These are phyloP conservation scores for Cyanidiococcus yangmingshanensis DNA, from an alignment of 23 red algal species.

Conservation along the genomic window DNA sequence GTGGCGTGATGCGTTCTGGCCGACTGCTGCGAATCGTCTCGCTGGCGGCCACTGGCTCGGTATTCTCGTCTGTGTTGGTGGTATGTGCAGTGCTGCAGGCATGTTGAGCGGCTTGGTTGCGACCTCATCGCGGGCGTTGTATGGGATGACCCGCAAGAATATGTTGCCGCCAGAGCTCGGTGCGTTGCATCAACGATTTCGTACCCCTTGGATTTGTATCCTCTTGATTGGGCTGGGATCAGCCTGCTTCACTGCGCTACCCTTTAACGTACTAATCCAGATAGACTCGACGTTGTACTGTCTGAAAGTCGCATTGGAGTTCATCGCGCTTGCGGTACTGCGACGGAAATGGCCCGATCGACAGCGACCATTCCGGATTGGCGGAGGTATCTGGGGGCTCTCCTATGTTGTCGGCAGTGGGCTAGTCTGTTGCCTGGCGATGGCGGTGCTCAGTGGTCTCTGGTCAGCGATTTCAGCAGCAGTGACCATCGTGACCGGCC, in stretches of 20 bases:
- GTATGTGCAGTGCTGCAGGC: constrained; percentile 17
- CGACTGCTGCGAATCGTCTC: constrained; percentile 19
- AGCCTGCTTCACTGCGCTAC: constrained; percentile 12
- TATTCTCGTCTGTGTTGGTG: constrained; percentile 12
- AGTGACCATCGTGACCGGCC: neutral
- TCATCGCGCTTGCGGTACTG: constrained; percentile 12
- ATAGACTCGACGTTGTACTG: constrained; percentile 27
- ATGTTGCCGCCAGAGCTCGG: constrained; percentile 20
- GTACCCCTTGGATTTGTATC: constrained; percentile 26
- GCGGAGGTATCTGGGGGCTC: constrained; percentile 17
- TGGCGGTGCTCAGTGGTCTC: constrained; percentile 24
- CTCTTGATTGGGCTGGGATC: constrained; percentile 20
- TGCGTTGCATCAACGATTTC: constrained; percentile 14
- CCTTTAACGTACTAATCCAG: constrained; percentile 25
- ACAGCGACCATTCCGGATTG: constrained; percentile 18
- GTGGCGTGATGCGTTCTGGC: constrained; percentile 33
- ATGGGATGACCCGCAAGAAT: constrained; percentile 19
- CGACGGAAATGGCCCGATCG: constrained; percentile 10
- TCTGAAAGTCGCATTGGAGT: constrained; percentile 29
- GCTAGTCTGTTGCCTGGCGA: constrained; percentile 16
- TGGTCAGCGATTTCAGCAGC: neutral
- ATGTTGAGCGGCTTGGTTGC: constrained; percentile 30
- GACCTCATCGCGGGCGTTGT: constrained; percentile 31
- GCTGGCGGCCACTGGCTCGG: constrained; percentile 23
- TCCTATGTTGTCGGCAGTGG: constrained; percentile 16